phyloP scores from a whole-genome alignment of 2,329 filamentous ascomycete genomes.

The Zelopaecilomyces penicillatus region DNA sequence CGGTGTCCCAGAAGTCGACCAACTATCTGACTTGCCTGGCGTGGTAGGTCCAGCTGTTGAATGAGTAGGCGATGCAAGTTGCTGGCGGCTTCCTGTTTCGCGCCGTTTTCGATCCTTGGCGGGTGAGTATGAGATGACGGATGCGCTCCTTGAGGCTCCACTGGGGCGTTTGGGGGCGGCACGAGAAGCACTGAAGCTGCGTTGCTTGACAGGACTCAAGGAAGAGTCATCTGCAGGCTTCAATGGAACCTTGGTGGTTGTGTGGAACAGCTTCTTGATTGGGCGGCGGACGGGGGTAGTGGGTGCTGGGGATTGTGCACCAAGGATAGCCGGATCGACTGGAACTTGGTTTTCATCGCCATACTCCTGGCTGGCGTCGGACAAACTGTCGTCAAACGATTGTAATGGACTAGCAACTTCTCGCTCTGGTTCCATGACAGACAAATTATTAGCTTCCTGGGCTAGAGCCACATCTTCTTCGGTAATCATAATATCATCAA shows the following conservation, averaged over 20 bases:
- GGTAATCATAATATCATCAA: slow-evolving; percentile 40
- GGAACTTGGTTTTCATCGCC: slow-evolving; percentile 57
- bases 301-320: slow-evolving; percentile 24
- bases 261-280: slow-evolving; percentile 50
- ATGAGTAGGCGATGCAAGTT: slow-evolving; percentile 20
- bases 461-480: slow-evolving; percentile 51
- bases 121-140: slow-evolving; percentile 47
- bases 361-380: slow-evolving; percentile 57
- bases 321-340: slow-evolving; percentile 39
- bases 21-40: slow-evolving; percentile 41
- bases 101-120: slow-evolving; percentile 30
- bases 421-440: slow-evolving; percentile 39
- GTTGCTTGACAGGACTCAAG: slow-evolving; percentile 38
- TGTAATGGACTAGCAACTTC: slow-evolving; percentile 22
- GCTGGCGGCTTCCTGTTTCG: slow-evolving; percentile 4
- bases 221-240: slow-evolving; percentile 57
- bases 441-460: slow-evolving; percentile 53
- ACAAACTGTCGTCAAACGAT: slow-evolving; percentile 41
- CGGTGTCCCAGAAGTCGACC: slow-evolving; percentile 48
- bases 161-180: slow-evolving; percentile 35
- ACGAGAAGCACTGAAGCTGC: slow-evolving; percentile 43
- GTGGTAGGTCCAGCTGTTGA: slow-evolving; percentile 23
- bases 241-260: slow-evolving; percentile 68
- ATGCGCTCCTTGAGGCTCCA: slow-evolving; percentile 38
- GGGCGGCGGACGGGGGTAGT: slow-evolving; percentile 47